A percentile compares a stretch with the other conserved stretches of the same genome.
Evolutionary conservation across 352 stramenopile genomes (phyloP).

Genomic region (Phytopythium helicoides): DNA sequence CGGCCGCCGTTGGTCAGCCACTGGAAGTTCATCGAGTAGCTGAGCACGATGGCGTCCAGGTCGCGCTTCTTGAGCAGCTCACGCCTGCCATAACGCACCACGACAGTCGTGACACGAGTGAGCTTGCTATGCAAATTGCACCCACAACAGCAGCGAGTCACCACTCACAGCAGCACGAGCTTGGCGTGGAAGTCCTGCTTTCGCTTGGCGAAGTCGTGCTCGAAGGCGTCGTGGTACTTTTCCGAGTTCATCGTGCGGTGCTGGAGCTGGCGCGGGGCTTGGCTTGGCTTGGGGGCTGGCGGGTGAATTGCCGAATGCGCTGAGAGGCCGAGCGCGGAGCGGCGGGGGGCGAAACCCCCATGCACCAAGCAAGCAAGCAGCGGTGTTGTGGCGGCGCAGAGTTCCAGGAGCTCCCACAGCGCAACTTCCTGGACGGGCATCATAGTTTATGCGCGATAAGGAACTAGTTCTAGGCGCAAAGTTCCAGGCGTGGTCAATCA

Average conservation of each 20-base stretch:
- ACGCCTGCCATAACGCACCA: no score
- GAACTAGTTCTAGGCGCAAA: neutral
- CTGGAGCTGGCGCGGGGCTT: neutral
- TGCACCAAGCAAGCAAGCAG: no score
- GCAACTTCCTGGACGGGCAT: neutral
- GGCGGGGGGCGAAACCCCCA: no score
- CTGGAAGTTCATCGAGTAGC: constrained; percentile 58
- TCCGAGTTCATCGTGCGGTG: constrained; percentile 44
- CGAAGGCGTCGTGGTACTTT: constrained; percentile 57
- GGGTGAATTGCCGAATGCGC: constrained; percentile 1
- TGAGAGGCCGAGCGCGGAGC: no score
- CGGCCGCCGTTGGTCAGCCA: constrained; percentile 61
- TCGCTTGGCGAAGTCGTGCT: constrained; percentile 41
- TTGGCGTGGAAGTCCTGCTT: constrained; percentile 47
- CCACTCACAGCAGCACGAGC: constrained; percentile 29
- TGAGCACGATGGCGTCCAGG: constrained; percentile 52
- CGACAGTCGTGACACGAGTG: no score
- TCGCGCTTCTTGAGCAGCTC: constrained; percentile 1
- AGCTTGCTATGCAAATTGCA: no score
- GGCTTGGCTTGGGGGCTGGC: neutral
- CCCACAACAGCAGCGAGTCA: no score
- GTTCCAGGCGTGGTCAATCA: neutral
- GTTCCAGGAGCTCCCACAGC: no score
- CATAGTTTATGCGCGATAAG: no score
- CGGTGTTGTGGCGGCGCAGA: no score